Evolutionary conservation across 805 yeast genomes (phyloP).

Genomic region (Lipomyces mesembrius): DNA sequence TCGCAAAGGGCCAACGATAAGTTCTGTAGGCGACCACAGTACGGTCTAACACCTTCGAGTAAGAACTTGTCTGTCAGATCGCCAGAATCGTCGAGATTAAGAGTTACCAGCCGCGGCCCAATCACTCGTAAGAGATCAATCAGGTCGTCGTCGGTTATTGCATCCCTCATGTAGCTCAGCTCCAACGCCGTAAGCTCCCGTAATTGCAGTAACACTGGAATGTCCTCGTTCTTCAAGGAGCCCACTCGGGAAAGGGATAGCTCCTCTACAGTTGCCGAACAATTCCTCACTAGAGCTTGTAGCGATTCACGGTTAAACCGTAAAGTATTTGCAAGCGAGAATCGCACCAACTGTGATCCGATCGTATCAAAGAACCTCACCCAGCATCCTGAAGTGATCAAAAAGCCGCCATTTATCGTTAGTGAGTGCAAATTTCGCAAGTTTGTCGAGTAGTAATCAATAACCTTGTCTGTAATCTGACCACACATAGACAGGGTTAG

Average conservation of each 20-base stretch:
- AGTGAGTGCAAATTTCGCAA: conserved; percentile 59
- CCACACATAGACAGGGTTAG: conserved; percentile 91
- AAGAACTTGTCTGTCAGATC: conserved; percentile 65
- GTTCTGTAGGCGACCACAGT: conserved; percentile 59
- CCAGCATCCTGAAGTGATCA: conserved; percentile 81
- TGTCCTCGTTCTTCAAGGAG: conserved; percentile 64
- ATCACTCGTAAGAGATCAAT: conserved; percentile 55
- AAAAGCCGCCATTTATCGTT: conserved; percentile 85
- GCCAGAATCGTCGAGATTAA: conserved; percentile 74
- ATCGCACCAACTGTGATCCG: conserved; percentile 58
- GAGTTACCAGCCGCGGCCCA: conserved; percentile 62
- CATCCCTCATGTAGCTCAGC: conserved; percentile 65
- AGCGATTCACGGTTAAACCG: conserved; percentile 73
- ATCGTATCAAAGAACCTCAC: conserved; percentile 65
- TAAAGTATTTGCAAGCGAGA: conserved; percentile 81
- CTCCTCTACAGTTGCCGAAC: conserved; percentile 55
- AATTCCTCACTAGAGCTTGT: conserved; percentile 61
- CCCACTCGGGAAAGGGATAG: conserved; percentile 72
- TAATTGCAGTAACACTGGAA: conserved; percentile 62
- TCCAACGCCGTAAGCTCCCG: conserved; percentile 54
- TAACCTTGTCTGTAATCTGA: conserved; percentile 76
- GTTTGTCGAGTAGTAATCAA: conserved; percentile 65
- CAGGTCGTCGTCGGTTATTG: conserved; percentile 48
- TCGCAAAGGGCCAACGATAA: conserved; percentile 65
- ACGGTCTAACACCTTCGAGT: conserved; percentile 61